Evolutionary conservation across 1,284 basidiomycete genomes (phyloP).

Genomic region (Bondarzewia mesenterica): DNA sequence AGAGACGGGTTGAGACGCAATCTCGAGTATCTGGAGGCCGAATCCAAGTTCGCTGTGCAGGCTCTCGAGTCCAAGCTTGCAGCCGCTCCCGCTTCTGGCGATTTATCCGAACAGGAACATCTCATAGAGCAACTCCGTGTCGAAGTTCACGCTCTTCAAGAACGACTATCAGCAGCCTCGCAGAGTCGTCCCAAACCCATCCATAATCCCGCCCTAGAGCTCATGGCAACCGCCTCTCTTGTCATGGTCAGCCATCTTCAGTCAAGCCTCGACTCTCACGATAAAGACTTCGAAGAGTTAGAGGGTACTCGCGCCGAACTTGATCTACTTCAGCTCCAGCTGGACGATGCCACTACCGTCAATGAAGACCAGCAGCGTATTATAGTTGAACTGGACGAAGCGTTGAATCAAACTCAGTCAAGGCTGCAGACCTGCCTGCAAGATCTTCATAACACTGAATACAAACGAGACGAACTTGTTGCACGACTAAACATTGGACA

Average conservation of each 20-base stretch:
- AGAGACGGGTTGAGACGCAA: conserved; percentile 61
- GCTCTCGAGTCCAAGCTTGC: conserved; percentile 45
- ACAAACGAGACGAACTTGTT: conserved; percentile 12
- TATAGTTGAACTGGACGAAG: neutral
- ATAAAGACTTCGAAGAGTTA: neutral
- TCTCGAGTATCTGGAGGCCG: conserved; percentile 64
- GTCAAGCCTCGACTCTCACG: conserved; percentile 5
- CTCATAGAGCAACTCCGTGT: conserved; percentile 7
- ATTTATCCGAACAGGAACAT: conserved; percentile 1
- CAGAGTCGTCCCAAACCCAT: neutral
- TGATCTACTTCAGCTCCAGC: neutral
- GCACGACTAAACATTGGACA: conserved; percentile 21
- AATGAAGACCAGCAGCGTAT: conserved; percentile 2
- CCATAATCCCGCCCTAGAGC: conserved; percentile 2
- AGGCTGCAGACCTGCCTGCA: neutral
- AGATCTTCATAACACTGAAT: neutral
- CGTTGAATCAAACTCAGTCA: neutral
- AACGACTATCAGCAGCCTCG: conserved; percentile 4
- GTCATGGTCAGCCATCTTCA: conserved; percentile 11
- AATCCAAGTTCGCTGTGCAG: conserved; percentile 59
- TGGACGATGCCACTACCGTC: neutral
- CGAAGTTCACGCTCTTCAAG: conserved; percentile 11
- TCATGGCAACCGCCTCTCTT: conserved; percentile 8
- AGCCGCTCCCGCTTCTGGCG: conserved; percentile 9
- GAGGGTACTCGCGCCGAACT: conserved; percentile 3